Evolutionary conservation across 2,329 filamentous ascomycete species (phyloP), one percentile per base, ranked within the genome.

Genomic region (Rutstroemia sp.): DNA sequence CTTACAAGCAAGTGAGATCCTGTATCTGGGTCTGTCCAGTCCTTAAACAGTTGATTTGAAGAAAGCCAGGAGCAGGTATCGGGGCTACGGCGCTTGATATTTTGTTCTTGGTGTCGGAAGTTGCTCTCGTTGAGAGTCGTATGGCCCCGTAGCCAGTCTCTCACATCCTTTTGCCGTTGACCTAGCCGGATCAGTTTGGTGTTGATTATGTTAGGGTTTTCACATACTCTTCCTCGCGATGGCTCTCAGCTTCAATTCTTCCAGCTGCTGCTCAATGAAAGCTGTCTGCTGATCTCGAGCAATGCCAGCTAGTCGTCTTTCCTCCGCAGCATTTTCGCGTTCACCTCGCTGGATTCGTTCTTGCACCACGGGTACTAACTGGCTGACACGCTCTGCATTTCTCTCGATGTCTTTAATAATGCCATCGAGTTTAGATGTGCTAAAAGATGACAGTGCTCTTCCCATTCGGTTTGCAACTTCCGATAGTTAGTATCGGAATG

Each of bases 401-500:
- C 23, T 52, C 38, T 52, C 40, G 5, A 52, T 52, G 17, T 45
- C 50, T 17, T 45, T 44, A 8, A 52, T 45, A 2, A 45, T 45
- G 5, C 2, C 25, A 52, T 52, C 50, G 14, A 52, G n/a, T 52
- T 52, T 52, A 10, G 38, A 44, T 16, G 50, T 52, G 23, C 39
- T 52, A 19, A 45, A 52, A 7, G 50, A 52, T 19, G 40, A 42
- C 10, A 45, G n/a, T 16, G 50, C 50, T 45, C 50, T 45, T n/a
- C 38, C 38, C 50, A 45, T 52, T 52, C 50, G 30, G 42, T 52
- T 52, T 39, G 50, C 39, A 42, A 52, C 50, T 52, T 44, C 4
- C 8, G 30, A 25, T 27, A 17, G 6, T 52, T n/a, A 52, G 50
- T 12, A 7, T n/a, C 7, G 27, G 21, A 19, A 19, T 2, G n/a